Evolutionary conservation across 495 filamentous ascomycete genomes (phyloP).

Genomic region (Xanthoparmelia taractica): DNA sequence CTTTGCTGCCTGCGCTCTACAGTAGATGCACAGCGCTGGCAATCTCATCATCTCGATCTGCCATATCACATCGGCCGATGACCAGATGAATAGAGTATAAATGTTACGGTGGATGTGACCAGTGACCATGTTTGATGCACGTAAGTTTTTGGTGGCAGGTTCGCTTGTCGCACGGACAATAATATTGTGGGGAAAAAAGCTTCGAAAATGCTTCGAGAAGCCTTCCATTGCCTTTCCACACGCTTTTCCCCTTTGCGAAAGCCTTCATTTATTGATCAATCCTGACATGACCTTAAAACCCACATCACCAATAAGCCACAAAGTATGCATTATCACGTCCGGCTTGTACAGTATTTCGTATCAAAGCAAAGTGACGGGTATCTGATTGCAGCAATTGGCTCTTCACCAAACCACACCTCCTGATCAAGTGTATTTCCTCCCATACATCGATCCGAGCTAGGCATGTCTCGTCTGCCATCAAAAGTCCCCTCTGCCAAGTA

Average conservation of each 20-base stretch:
- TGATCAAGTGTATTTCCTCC: too few species aligned
- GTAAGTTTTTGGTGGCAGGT: conserved; percentile 10
- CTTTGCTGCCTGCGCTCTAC: not conserved
- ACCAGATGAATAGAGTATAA: not conserved
- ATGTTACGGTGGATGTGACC: not conserved
- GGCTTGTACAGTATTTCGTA: not conserved
- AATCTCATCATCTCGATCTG: not conserved
- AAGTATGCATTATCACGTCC: not conserved
- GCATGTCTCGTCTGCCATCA: too few species aligned
- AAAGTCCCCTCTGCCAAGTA: too few species aligned
- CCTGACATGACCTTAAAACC: not conserved
- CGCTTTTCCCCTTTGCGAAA: conserved; percentile 7
- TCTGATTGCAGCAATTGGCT: not conserved
- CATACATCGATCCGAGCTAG: too few species aligned
- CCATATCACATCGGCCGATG: too few species aligned
- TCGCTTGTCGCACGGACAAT: conserved; percentile 21
- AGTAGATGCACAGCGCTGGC: not conserved
- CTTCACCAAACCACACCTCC: too few species aligned
- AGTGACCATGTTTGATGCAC: conserved; percentile 6
- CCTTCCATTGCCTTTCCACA: conserved; percentile 20
- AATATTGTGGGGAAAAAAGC: conserved; percentile 18
- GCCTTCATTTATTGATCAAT: too few species aligned
- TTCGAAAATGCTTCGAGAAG: conserved; percentile 24
- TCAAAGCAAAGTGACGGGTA: too few species aligned
- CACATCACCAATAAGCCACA: not conserved